Base-by-base conservation (phyloP, 768 basidiomycete genomes). In the Heimioporus sp. region DNA sequence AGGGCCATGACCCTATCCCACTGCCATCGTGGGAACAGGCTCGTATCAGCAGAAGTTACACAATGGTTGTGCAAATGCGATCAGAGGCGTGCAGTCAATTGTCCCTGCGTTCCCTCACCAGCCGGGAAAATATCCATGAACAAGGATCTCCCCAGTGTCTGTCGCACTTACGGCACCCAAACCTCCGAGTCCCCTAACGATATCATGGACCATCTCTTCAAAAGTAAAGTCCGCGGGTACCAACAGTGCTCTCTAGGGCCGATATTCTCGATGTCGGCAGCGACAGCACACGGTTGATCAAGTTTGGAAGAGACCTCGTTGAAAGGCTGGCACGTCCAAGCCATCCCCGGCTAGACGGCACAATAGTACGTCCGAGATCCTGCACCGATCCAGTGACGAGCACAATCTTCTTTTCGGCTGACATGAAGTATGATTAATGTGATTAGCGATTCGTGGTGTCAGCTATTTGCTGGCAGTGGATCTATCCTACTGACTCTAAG, bases 1-100 rank as follows among this genome's bases (percentile, higher is more conserved):
- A 85, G 68, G 5, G 73, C 68, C 53, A 78, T 67, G 8, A 68
- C 37, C 60, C 59, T 65, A 59, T 83, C 73, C 72, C 69, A 77
- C 0, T 72, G 21, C 21, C 5, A 24, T 24, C 21, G 21, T 24
- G 21, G 21, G 21, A 24, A 24, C 21, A 24, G 5, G 21, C 5
- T 24, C 21, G 5, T 24, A 24, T 24, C 21, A 24, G 21, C 21
- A 24, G 21, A 24, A 24, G 21, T 2, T 24, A 24, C 21, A 24
- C 21, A 24, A 24, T 3, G 21, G 21, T 24, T 24, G 21, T 24
- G 3, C 21, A 24, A 24, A 24, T 24, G 21, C 34, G 34, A 34
- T 34, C 10, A 34, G 34, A 34, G 21, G 21, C 21, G 21, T 24
- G 21, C 2, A 24, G 21, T 24, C 21, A 24, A 24, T 24, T 24